These are phyloP conservation scores for Rasamsonia emersonii DNA, from an alignment of 2,329 filamentous ascomycete species.

Conservation along the genomic window DNA sequence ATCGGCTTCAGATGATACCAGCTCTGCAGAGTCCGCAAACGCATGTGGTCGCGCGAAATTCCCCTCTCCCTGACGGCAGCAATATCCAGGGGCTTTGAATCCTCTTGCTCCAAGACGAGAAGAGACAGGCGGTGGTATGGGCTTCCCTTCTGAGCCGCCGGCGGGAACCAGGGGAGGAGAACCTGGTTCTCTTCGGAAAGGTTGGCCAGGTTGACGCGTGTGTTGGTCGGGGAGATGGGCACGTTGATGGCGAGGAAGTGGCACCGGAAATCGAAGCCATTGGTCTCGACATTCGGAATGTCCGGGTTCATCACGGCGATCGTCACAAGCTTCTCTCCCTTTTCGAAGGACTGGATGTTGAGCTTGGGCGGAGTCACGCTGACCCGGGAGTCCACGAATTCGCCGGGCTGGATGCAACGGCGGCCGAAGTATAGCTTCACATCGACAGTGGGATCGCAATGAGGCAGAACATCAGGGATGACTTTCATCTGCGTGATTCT, in stretches of 20 bases:
- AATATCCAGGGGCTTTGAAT: slow-evolving; percentile 51
- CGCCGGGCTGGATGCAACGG: slow-evolving; percentile 63
- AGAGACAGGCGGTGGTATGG: slow-evolving; percentile 85
- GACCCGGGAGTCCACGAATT: slow-evolving; percentile 64
- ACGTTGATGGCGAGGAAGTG: slow-evolving; percentile 79
- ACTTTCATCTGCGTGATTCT: slow-evolving; percentile 80
- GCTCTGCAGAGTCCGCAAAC: slow-evolving; percentile 63
- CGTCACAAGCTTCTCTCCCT: slow-evolving; percentile 71
- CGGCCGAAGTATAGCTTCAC: slow-evolving; percentile 73
- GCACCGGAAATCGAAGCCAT: slow-evolving; percentile 71
- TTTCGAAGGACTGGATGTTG: slow-evolving; percentile 75
- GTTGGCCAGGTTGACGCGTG: slow-evolving; percentile 56
- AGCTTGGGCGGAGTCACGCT: slow-evolving; percentile 68
- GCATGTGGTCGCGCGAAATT: slow-evolving; percentile 58
- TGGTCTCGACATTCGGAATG: slow-evolving; percentile 67
- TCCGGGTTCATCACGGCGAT: slow-evolving; percentile 84
- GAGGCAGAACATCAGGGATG: slow-evolving; percentile 76
- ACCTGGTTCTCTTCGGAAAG: slow-evolving; percentile 57
- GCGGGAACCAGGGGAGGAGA: slow-evolving; percentile 71
- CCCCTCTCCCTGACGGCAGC: slow-evolving; percentile 46
- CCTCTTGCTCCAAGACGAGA: slow-evolving; percentile 72
- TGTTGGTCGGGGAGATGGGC: slow-evolving; percentile 51
- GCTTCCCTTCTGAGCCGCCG: slow-evolving; percentile 79
- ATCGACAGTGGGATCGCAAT: slow-evolving; percentile 68
- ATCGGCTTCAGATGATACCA: slow-evolving; percentile 63